Evolutionary conservation across 2,329 filamentous ascomycete genomes (phyloP).

Genomic region (Pseudopyrenochaeta lycopersici): DNA sequence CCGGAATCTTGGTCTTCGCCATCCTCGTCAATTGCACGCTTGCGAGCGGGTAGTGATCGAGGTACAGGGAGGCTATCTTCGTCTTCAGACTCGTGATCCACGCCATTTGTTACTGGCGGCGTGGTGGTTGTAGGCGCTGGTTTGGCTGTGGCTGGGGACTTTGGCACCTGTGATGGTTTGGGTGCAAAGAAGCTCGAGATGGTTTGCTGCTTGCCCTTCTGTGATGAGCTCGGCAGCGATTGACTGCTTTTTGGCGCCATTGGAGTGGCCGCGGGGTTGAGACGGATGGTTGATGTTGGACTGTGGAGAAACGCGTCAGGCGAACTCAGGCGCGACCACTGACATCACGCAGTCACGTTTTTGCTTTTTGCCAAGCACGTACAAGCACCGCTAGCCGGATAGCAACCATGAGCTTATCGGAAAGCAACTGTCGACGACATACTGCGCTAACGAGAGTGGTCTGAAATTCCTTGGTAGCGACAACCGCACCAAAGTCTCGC

Average conservation of each 20-base stretch:
- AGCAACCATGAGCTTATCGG: not conserved
- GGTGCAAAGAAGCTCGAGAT: slow-evolving; percentile 84
- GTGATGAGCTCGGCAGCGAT: slow-evolving; percentile 41
- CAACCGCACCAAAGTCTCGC: too few species aligned
- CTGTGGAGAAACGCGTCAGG: slow-evolving; percentile 24
- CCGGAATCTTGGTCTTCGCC: slow-evolving; percentile 43
- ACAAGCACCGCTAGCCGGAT: not conserved
- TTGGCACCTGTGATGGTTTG: slow-evolving; percentile 49
- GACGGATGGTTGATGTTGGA: slow-evolving; percentile 12
- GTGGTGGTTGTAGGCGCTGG: slow-evolving; percentile 22
- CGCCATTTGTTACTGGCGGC: slow-evolving; percentile 27
- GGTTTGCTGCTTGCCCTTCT: slow-evolving; percentile 76
- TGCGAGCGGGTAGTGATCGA: slow-evolving; percentile 21
- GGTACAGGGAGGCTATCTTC: slow-evolving; percentile 21
- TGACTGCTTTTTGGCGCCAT: slow-evolving; percentile 51
- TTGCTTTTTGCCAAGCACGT: not conserved
- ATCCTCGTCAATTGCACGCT: slow-evolving; percentile 49
- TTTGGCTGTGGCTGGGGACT: slow-evolving; percentile 21
- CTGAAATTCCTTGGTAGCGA: too few species aligned
- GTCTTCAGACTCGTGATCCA: slow-evolving; percentile 19
- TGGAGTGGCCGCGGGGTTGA: slow-evolving; percentile 16
- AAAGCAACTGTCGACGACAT: too few species aligned
- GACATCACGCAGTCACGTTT: slow-evolving; percentile 37
- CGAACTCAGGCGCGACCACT: slow-evolving; percentile 12
- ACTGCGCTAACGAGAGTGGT: too few species aligned